Percentiles rank a stretch among this genome's conserved stretches.
Evolutionary conservation across 2,329 filamentous ascomycete species (phyloP).

Genomic region (Trichoderma atrobrunneum): DNA sequence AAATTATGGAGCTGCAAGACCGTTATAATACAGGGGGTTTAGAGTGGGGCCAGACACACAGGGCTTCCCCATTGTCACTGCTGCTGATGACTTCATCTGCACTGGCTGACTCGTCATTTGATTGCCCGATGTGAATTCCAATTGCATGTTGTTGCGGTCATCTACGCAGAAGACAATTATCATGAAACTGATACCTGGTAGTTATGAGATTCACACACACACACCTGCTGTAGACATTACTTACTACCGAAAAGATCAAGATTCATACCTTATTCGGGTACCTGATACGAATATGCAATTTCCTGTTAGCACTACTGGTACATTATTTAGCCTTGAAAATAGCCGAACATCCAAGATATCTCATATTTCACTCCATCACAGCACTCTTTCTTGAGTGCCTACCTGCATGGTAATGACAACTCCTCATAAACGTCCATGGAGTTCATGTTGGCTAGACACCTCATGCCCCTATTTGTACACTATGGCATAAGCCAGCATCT

Average conservation of each 20-base stretch:
- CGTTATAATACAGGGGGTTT: not conserved
- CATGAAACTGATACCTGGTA: not conserved
- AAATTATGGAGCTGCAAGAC: not conserved
- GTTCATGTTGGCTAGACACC: not conserved
- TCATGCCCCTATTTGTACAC: not conserved
- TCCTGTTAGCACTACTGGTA: not conserved
- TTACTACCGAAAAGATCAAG: not conserved
- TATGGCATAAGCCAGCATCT: not conserved
- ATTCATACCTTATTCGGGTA: not conserved
- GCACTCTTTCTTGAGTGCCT: not conserved
- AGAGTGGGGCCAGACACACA: not conserved
- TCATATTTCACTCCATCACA: not conserved
- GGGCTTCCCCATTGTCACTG: not conserved
- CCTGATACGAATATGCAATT: not conserved
- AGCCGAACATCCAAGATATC: not conserved
- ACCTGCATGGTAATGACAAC: not conserved
- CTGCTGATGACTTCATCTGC: not conserved
- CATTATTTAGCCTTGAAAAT: not conserved
- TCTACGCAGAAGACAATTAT: not conserved
- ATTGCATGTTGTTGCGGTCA: not conserved
- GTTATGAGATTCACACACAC: not conserved
- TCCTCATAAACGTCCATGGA: not conserved
- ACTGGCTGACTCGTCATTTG: not conserved
- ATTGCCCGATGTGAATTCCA: not conserved
- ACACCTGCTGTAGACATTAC: not conserved